A percentile compares a stretch with the other conserved stretches of the same genome.
Conservation (phyloP, 2,329 filamentous ascomycete genomes). For the Leptographium galeiforme region DNA sequence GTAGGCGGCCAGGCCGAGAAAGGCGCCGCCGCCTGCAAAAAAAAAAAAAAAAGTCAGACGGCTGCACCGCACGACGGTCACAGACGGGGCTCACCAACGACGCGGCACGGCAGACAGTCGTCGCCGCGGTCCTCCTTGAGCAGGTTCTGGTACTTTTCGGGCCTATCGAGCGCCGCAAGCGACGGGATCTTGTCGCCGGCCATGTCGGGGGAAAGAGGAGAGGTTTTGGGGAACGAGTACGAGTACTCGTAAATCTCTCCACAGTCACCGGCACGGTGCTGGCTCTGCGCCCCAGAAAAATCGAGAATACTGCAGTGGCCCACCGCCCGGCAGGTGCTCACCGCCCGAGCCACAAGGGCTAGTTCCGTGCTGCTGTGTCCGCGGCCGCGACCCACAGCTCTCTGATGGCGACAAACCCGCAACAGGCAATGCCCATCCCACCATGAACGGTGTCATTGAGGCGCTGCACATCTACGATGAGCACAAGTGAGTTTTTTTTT, state of each 20-base stretch:
- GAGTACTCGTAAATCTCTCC: neutral
- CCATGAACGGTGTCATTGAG: conserved; percentile 79
- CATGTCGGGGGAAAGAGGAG: conserved; percentile 22
- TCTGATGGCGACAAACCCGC: too few species aligned
- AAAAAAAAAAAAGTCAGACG: neutral
- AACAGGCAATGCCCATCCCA: conserved; percentile 4
- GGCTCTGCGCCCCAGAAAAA: too few species aligned
- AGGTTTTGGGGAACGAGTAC: too few species aligned
- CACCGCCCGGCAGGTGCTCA: too few species aligned
- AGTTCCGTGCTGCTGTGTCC: too few species aligned
- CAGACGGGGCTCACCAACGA: conserved; percentile 57
- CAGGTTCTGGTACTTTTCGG: conserved; percentile 46
- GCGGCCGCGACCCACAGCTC: too few species aligned
- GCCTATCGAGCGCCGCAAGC: conserved; percentile 41
- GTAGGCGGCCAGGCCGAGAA: conserved; percentile 63
- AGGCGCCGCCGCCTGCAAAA: conserved; percentile 55
- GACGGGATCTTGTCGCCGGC: conserved; percentile 34
- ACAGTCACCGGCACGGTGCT: too few species aligned
- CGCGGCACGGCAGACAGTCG: conserved; percentile 58
- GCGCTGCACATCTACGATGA: conserved; percentile 96
- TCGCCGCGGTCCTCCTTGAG: conserved; percentile 42
- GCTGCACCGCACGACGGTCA: neutral
- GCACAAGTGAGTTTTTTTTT: conserved; percentile 52
- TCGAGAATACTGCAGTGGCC: too few species aligned
- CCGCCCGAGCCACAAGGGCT: too few species aligned